Conservation (phyloP, 768 basidiomycete genomes). For the Boletus tylopilopsis region DNA sequence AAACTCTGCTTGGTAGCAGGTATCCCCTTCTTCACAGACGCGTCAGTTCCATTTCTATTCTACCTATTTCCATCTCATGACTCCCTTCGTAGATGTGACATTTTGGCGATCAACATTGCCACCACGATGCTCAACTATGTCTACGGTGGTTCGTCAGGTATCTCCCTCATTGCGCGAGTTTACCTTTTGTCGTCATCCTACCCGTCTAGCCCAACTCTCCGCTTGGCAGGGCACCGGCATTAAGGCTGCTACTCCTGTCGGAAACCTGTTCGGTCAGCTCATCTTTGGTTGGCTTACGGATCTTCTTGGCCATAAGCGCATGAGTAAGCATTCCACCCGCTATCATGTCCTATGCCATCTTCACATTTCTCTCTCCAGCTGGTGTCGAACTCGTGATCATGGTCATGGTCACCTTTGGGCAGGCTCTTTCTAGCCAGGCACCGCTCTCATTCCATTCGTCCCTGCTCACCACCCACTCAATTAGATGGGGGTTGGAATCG, state of each 20-base stretch:
- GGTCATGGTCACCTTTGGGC: conserved; percentile 74
- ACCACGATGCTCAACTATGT: conserved; percentile 82
- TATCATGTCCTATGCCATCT: neutral
- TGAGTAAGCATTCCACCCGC: conserved; percentile 52
- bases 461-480: neutral
- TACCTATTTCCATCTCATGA: neutral
- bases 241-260: conserved; percentile 75
- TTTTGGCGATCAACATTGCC: conserved; percentile 88
- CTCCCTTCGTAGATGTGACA: conserved; percentile 60
- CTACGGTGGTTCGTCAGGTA: conserved; percentile 42
- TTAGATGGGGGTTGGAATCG: conserved; percentile 78
- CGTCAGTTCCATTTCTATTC: conserved; percentile 37
- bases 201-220: conserved; percentile 27
- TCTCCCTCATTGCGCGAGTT: neutral
- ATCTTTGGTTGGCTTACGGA: conserved; percentile 82
- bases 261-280: conserved; percentile 71
- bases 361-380: conserved; percentile 29
- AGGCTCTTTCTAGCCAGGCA: conserved; percentile 68
- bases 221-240: conserved; percentile 69
- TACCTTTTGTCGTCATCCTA: neutral
- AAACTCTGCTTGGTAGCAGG: conserved; percentile 70
- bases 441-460: conserved; percentile 9
- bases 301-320: conserved; percentile 68
- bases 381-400: conserved; percentile 70
- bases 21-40: conserved; percentile 90